Base-by-base conservation (phyloP, 2,329 filamentous ascomycete genomes). In the Xylariaceae sp. region DNA sequence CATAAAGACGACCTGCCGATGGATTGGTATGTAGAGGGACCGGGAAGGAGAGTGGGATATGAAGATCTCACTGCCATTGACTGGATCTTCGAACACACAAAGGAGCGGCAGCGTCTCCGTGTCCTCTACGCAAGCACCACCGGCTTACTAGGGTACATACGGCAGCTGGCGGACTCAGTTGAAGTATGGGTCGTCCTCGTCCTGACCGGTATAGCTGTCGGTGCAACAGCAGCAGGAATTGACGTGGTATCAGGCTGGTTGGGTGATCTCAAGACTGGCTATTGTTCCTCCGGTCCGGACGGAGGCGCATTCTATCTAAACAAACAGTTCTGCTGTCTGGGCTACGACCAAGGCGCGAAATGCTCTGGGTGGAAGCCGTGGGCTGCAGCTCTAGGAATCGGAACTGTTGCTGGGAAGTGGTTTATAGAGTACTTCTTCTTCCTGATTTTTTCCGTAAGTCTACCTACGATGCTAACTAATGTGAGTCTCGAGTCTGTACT, bases 71-170 rank as follows among this genome's bases (percentile, higher is more conserved):
- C 93, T 13, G 93, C 94, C 60, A 99, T 99, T 73, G 94, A 99
- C 77, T 99, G 94, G 94, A 97, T 97, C 71, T 97, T 96, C 69
- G 94, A 99, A 74, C 96, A 97, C 72, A 94, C 90, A 55, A 97
- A 97, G 74, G 94, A 99, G 76, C 85, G 94, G 17, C 91, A 96
- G 73, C 85, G 94, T 23, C 77, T 95, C 69, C 85, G 91, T n/a
- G 83, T 88, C 35, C 78, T 99, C 17, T 83, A 86, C 57, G 84
- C 88, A 0, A 84, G 82, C 67, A 82, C 86, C 6, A 80, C 83
- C 17, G 90, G 92, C 0, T 66, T 96, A 4, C 61, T 92, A 17
- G 91, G 92, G 10, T 85, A 91, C 68, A 69, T 88, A 56, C 86
- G 83, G 62, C 86, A 88, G 65, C 76, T 95, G 23, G 79, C 90